Percentiles rank a stretch among this genome's conserved stretches.
These are phyloP conservation scores for Leccinum rimulosum DNA, from an alignment of 768 basidiomycete genomes.

Conservation along the genomic window DNA sequence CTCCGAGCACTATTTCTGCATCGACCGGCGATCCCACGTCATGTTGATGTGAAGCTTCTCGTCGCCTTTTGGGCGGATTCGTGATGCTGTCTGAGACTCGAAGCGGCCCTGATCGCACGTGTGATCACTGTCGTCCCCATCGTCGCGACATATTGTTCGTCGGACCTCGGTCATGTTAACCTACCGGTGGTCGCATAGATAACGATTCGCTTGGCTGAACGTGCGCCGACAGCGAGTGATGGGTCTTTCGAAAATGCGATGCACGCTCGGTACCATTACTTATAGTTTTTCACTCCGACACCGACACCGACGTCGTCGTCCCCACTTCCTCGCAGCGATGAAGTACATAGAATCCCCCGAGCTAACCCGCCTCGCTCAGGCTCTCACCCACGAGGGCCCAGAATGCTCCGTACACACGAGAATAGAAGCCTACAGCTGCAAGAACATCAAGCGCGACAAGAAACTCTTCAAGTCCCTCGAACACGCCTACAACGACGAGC, in stretches of 20 bases:
- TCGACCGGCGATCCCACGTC: not conserved
- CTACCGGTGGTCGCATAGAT: not conserved
- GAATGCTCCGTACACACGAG: constrained; percentile 89
- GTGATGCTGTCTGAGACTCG: not conserved
- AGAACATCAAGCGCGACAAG: constrained; percentile 96
- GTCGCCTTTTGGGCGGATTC: too few relatives aligned
- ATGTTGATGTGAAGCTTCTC: not conserved
- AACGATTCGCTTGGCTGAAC: not conserved
- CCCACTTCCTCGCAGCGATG: constrained; percentile 42
- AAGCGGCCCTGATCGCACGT: not conserved
- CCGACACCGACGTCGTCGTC: not conserved
- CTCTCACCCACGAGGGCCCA: constrained; percentile 80
- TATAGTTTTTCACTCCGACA: constrained; percentile 22
- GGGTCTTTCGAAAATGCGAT: constrained; percentile 9
- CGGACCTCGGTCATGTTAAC: not conserved
- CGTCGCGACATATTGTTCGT: not conserved
- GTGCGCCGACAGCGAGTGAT: constrained; percentile 2
- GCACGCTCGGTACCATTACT: not conserved
- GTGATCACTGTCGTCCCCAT: not conserved
- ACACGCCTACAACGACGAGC: constrained; percentile 71
- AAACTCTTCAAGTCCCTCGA: constrained; percentile 93
- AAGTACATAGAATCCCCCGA: constrained; percentile 89
- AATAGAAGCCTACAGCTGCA: constrained; percentile 97
- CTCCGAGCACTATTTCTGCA: not conserved
- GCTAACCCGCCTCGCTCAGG: constrained; percentile 70